A percentile compares a stretch with the other conserved stretches of the same genome.
These are phyloP conservation scores for Helenozyma rhizophorensis DNA, from an alignment of 805 yeast species.

Conservation along the genomic window DNA sequence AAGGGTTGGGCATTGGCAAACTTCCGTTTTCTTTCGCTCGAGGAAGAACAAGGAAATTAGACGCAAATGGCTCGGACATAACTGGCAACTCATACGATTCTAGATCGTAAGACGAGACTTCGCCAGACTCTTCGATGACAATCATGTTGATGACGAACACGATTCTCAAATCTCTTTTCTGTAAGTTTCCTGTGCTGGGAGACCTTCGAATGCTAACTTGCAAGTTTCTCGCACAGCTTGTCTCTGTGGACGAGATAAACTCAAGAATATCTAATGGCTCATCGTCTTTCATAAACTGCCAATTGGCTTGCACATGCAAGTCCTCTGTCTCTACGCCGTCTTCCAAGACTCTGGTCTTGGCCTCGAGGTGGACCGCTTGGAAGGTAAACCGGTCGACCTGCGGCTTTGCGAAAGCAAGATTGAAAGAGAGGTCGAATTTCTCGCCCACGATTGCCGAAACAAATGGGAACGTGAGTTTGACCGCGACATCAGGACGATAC, in stretches of 20 bases:
- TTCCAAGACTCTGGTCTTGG: constrained; percentile 16
- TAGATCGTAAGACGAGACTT: constrained; percentile 23
- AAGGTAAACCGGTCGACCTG: constrained; percentile 14
- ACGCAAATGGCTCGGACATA: constrained; percentile 22
- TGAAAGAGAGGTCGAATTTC: constrained; percentile 19
- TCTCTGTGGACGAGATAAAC: constrained; percentile 7
- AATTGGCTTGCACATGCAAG: constrained; percentile 21
- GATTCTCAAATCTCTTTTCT: constrained; percentile 7
- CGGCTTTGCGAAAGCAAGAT: constrained; percentile 14
- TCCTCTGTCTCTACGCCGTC: constrained; percentile 13
- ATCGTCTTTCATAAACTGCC: constrained; percentile 39
- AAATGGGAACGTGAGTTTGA: constrained; percentile 8
- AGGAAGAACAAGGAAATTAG: constrained; percentile 23
- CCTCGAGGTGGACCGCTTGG: constrained; percentile 18
- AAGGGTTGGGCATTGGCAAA: constrained; percentile 36
- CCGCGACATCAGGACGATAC: constrained; percentile 23
- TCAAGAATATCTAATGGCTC: constrained; percentile 26
- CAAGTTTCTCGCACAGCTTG: constrained; percentile 11
- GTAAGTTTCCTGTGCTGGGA: constrained; percentile 14
- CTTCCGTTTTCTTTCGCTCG: constrained; percentile 19
- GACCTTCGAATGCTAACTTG: constrained; percentile 20
- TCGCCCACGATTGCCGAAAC: constrained; percentile 27
- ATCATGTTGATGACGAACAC: constrained; percentile 22
- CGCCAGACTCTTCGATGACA: constrained; percentile 17
- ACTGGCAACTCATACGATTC: constrained; percentile 18